Evolutionary conservation across 768 basidiomycete species (phyloP).

Genomic region (Auriculariales sp.): DNA sequence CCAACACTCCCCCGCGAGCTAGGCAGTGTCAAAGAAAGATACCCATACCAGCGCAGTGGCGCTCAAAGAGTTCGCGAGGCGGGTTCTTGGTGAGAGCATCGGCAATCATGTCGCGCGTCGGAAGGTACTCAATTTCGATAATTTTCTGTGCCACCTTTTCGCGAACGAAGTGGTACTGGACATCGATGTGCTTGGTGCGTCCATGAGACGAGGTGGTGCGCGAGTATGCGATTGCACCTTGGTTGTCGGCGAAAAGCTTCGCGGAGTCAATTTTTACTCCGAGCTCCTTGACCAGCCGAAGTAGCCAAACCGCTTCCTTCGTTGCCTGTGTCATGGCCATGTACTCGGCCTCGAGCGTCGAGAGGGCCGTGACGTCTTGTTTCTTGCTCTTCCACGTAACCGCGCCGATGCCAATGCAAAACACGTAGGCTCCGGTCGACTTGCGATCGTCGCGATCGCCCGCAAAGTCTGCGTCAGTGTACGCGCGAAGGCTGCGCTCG

Average conservation of each 20-base stretch:
- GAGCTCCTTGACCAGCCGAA: background rate
- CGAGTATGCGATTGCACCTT: constrained; percentile 5
- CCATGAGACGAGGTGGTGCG: constrained; percentile 12
- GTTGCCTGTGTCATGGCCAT: constrained; percentile 6
- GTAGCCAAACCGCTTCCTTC: constrained; percentile 7
- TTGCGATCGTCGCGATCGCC: constrained; percentile 8
- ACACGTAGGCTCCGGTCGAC: constrained; percentile 15
- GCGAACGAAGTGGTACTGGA: constrained; percentile 13
- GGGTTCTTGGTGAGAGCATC: background rate
- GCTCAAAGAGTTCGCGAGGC: background rate
- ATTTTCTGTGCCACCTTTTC: constrained; percentile 7
- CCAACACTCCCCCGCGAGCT: constrained; percentile 1
- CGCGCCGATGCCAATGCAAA: constrained; percentile 9
- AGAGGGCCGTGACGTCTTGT: constrained; percentile 11
- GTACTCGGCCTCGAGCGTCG: constrained; percentile 8
- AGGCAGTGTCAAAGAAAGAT: background rate
- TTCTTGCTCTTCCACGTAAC: constrained; percentile 11
- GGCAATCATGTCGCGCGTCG: constrained; percentile 5
- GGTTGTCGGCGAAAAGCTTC: constrained; percentile 7
- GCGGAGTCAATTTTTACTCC: background rate
- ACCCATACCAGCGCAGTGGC: background rate
- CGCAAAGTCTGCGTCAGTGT: constrained; percentile 16
- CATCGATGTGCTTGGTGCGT: constrained; percentile 16
- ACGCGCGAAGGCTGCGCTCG: background rate
- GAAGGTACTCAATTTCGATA: constrained; percentile 7